These are phyloP conservation scores for Backusella macrospora DNA, from an alignment of 192 early-diverging fungal species.

Conservation along the genomic window DNA sequence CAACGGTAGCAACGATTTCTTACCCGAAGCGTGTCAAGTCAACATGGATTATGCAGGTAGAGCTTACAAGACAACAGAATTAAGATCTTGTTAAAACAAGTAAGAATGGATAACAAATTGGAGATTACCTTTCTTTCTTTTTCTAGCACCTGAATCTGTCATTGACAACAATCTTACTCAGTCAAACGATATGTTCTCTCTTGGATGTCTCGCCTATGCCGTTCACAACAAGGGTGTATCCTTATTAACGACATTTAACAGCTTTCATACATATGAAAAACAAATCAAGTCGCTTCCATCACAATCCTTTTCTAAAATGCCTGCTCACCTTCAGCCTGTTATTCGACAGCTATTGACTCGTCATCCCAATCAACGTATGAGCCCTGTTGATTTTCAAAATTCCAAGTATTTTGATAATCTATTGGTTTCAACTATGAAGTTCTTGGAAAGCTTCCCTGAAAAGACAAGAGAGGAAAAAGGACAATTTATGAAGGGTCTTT, in stretches of 20 bases:
- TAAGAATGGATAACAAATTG: conserved; percentile 9
- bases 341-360: conserved; percentile 58
- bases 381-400: conserved; percentile 64
- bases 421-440: conserved; percentile 76
- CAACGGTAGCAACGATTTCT: conserved; percentile 60
- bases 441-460: conserved; percentile 78
- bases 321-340: conserved; percentile 56
- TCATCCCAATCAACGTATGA: conserved; percentile 58
- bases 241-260: conserved; percentile 63
- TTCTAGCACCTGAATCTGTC: conserved; percentile 69
- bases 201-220: conserved; percentile 78
- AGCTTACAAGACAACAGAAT: background rate
- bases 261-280: conserved; percentile 64
- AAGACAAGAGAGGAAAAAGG: conserved; percentile 78
- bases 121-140: background rate
- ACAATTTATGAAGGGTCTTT: conserved; percentile 78
- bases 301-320: conserved; percentile 47
- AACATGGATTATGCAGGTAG: conserved; percentile 58
- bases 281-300: conserved; percentile 50
- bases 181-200: conserved; percentile 75
- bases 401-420: conserved; percentile 80
- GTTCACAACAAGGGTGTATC: conserved; percentile 70
- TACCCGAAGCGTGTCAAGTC: conserved; percentile 60
- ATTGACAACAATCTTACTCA: conserved; percentile 56
- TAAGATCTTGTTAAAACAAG: background rate